Percentiles rank a stretch among this genome's conserved stretches.
phyloP scores from a whole-genome alignment of 441 rosid species.

The Populus hybrid region DNA sequence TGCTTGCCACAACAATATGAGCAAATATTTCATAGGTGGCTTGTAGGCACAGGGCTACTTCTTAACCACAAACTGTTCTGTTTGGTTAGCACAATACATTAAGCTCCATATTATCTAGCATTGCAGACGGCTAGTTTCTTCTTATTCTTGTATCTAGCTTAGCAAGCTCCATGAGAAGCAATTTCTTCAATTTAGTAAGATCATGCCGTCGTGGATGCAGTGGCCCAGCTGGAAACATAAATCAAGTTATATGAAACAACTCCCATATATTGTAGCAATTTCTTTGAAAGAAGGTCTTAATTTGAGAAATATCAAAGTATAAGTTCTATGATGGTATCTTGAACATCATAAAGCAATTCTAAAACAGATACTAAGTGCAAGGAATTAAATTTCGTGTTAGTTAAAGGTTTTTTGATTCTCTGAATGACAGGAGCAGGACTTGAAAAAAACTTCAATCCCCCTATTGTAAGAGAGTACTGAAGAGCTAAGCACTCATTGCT shows the following conservation, averaged over 20 bases:
- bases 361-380: not conserved
- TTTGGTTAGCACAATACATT: not conserved
- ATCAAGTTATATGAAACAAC: not conserved
- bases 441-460: not conserved
- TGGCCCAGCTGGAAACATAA: not conserved
- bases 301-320: no score
- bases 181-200: not conserved
- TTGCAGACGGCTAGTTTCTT: not conserved
- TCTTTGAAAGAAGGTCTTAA: no score
- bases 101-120: not conserved
- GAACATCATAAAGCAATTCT: not conserved
- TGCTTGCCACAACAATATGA: not conserved
- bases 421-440: no score
- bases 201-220: not conserved
- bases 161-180: not conserved
- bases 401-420: no score
- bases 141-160: not conserved
- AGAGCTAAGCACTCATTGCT: not conserved
- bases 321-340: not conserved
- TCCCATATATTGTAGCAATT: not conserved
- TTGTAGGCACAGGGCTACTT: no score
- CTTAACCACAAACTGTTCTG: no score
- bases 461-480: not conserved
- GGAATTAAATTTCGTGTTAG: not conserved
- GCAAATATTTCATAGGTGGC: no score